Evolutionary conservation across 768 basidiomycete species (phyloP), one percentile per base, ranked within the genome.

Genomic region (Multifurca ochricompacta): DNA sequence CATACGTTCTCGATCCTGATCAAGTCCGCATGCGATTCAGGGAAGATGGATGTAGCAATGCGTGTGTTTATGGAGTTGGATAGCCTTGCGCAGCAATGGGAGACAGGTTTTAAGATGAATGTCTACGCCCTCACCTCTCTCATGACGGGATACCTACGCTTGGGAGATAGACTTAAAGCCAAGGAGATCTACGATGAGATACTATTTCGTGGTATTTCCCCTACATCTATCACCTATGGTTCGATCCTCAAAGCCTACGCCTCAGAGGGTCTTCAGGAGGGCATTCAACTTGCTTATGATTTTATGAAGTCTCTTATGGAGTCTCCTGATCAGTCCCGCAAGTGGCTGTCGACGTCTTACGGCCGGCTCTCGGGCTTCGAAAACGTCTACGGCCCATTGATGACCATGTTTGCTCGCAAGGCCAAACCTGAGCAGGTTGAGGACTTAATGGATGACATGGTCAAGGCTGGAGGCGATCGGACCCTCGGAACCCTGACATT

Each of bases 11-110:
- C 85, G 1, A 71, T 87, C 42, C 71, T 91, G 45, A 81, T 93
- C 32, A 87, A 89, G 64, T 85, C 87, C 0, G 87, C 92, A 10
- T 86, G 87, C 64, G 87, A 92, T 62, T 72, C 80, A 16, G 79
- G 82, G 5, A 65, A 75, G 51, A 80, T 92, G 76, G 70, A 72
- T 11, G 66, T 78, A 7, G 91, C 91, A 5, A 66, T 71, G 45
- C 74, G 81, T n/a, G 71, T 95, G 19, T 84, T 85, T 63, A 65
- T 68, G 34, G 76, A 87, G 65, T 81, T 95, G 78, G 80, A 84
- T 53, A 59, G 62, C n/a, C 65, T 72, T n/a, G 62, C 70, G 30
- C 63, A 67, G 41, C 59, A 69, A 10, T 69, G 70, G 67, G 63
- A 71, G 16, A 65, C 72, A 3, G 63, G 69, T 25, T 58, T 79